phyloP scores from a whole-genome alignment of 1,284 basidiomycete genomes.

The Agroathelia rolfsii region DNA sequence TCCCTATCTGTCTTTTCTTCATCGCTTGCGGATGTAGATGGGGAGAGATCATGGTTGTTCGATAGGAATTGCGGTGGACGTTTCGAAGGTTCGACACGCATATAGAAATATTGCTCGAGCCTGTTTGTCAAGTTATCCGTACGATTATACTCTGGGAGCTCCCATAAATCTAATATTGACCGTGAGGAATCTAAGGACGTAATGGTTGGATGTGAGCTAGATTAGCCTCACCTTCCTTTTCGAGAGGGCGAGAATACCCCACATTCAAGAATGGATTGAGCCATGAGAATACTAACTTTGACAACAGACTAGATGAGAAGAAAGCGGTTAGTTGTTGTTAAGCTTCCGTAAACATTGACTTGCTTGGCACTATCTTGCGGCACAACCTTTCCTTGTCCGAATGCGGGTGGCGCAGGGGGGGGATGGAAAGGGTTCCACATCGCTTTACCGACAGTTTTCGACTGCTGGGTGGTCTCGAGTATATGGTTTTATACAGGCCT shows the following conservation, averaged over 20 bases:
- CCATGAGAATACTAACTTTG: constrained; percentile 40
- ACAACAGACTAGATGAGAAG: constrained; percentile 28
- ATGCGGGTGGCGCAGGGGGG: constrained; percentile 30
- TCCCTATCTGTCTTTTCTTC: constrained; percentile 1
- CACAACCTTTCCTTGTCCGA: constrained; percentile 29
- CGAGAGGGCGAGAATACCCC: constrained; percentile 43
- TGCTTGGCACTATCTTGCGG: constrained; percentile 30
- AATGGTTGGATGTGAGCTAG: too few relatives aligned
- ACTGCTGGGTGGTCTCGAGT: too few relatives aligned
- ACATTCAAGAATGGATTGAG: constrained; percentile 40
- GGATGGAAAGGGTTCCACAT: constrained; percentile 23
- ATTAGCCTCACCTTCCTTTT: constrained; percentile 48
- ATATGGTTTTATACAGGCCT: too few relatives aligned
- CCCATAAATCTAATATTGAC: constrained; percentile 37
- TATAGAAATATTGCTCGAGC: constrained; percentile 38
- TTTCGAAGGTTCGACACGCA: constrained; percentile 36
- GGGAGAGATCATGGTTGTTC: not conserved
- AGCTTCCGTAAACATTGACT: constrained; percentile 11
- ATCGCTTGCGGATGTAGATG: too few relatives aligned
- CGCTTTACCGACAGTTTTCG: too few relatives aligned
- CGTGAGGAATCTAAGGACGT: too few relatives aligned
- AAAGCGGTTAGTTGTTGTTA: not conserved
- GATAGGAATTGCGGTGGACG: constrained; percentile 23
- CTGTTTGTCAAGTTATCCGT: constrained; percentile 30
- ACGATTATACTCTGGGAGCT: constrained; percentile 29